Base-by-base conservation (phyloP, 768 basidiomycete species). In the Pholiota molesta region DNA sequence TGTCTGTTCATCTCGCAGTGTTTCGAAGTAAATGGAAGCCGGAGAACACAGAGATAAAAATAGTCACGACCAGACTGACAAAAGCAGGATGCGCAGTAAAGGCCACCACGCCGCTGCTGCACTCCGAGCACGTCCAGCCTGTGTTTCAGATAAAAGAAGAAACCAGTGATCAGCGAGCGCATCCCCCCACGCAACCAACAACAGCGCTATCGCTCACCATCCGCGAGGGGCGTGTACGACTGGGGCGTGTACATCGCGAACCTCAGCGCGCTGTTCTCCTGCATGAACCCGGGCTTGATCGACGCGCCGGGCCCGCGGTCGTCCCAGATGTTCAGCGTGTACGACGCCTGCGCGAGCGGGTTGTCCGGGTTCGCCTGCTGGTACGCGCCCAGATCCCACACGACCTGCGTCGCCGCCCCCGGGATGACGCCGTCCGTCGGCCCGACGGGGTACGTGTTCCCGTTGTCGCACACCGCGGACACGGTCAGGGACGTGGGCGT, bases 361-460 rank as follows among this genome's bases (percentile, higher is more conserved):
- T 83, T 84, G 21, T 82, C 81, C 2, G 85, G 78, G 60, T 84
- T 73, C 3, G 68, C 76, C 67, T 87, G 82, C 69, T 95, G 87
- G 72, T 92, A 95, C 52, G 82, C 78, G 68, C 83, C 94, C 0
- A 91, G 73, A 72, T 94, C 92, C 95, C 95, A 97, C 5, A 88
- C 82, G 8, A 91, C 86, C 44, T 77, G 69, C 7, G 91, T 91
- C 40, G 88, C 87, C 0, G 84, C 86, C 0, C 91, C 94, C 1
- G 85, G 79, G 2, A 56, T 55, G 37, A 16, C 21, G 10, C 37
- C 54, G 68, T 89, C 79, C 8, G 89, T 86, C 0, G 91, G 89
- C 1, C 93, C 94, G 6, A 98, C 91, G 11, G 92, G 86, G 73
- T 94, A 98, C 0, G 94, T 95, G 75, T 92, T 92, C 2, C 92